Conservation (phyloP, 192 early-diverging fungal species). For the Thoreauomyces humboldtii region DNA sequence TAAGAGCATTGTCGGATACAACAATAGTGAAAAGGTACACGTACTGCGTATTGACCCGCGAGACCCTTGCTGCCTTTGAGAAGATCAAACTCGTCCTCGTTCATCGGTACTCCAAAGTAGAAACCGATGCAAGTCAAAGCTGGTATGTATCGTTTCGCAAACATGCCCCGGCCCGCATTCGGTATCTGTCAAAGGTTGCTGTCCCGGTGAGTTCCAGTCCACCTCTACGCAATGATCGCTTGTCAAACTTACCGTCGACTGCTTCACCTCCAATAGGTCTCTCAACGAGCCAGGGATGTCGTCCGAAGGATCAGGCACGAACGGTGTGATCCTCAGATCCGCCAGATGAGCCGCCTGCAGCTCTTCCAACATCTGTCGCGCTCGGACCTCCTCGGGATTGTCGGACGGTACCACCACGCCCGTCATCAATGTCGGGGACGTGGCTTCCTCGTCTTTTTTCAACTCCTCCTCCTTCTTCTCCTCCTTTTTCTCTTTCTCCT, state of each 20-base stretch:
- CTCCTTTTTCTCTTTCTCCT: too few relatives aligned
- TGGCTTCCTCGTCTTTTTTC: background rate
- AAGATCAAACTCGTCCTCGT: constrained; percentile 90
- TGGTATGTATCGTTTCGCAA: constrained; percentile 63
- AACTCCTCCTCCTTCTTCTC: too few relatives aligned
- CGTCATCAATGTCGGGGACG: too few relatives aligned
- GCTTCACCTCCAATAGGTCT: constrained; percentile 40
- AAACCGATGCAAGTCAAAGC: constrained; percentile 77
- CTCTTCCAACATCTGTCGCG: constrained; percentile 5
- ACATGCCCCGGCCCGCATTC: constrained; percentile 40
- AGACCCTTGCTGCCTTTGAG: constrained; percentile 76
- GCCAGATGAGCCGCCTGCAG: background rate
- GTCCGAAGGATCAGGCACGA: constrained; percentile 4
- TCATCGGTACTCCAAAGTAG: constrained; percentile 96
- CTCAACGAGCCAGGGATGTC: constrained; percentile 34
- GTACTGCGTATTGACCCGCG: constrained; percentile 84
- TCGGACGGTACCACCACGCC: background rate
- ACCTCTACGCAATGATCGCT: background rate
- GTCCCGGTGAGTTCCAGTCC: too few relatives aligned
- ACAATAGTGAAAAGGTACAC: too few relatives aligned
- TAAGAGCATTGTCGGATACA: too few relatives aligned
- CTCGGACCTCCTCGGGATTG: constrained; percentile 26
- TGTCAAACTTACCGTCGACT: constrained; percentile 33
- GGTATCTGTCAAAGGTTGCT: constrained; percentile 31
- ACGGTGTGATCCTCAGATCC: background rate